Evolutionary conservation across 129 eudicot genomes (phyloP), one percentile per base, ranked within the genome.

Genomic region (Flaveria ramosissima): DNA sequence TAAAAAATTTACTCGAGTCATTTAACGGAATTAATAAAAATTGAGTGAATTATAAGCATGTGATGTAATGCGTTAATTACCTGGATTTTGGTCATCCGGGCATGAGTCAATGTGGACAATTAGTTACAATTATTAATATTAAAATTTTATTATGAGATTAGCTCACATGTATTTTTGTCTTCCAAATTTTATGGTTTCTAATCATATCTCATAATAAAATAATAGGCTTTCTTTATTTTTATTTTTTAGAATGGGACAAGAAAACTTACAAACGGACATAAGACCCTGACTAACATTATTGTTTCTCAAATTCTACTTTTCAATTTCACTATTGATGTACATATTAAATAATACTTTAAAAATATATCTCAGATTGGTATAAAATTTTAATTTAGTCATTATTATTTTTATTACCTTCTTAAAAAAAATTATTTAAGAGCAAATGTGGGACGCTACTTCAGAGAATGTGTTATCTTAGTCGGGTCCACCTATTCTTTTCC

Each of bases 41-140:
- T 15, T 52, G 74, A 73, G 74, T 79, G 73, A 79, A 39, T 51
- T 79, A 72, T 52, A 72, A 72, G 78, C 78, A 79, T 79, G 73
- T 79, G 78, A 39, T 79, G 15, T 62, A 63, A 30, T 41, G 67
- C 78, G 73, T 79, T 72, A 52, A 64, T 11, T 79, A 68, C 65
- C 67, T 62, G 73, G 73, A 71, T 39, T 78, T 60, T 61, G 53
- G 74, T 51, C 73, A 72, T 12, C 64, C 26, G n/a, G 73, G 67
- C 78, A 72, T 53, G 78, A 56, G 51, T 77, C 81, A 69, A 69
- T 62, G 45, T 57, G 64, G 27, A 68, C 73, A 69, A 14, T 43
- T 65, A 17, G 23, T 47, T 64, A 14, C 52, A 76, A 46, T 27
- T 66, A 68, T 52, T 68, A 13, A 53, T 26, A 42, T 53, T 61